Evolutionary conservation across 2,329 filamentous ascomycete genomes (phyloP).

Genomic region (Colletotrichum sp.): DNA sequence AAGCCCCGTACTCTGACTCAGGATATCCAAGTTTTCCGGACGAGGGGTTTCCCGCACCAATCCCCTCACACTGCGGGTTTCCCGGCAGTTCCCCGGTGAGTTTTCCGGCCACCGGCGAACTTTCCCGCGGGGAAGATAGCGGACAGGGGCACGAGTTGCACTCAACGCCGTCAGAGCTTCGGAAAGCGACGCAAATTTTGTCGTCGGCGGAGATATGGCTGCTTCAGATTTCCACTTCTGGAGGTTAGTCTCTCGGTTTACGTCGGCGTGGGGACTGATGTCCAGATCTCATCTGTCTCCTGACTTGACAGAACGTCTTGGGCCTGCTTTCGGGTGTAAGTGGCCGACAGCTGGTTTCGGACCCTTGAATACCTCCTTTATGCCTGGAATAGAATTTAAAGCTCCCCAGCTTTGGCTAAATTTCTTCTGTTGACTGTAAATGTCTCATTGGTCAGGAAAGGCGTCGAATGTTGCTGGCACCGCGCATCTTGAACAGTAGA

Average conservation of each 20-base stretch:
- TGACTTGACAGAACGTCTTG: background rate
- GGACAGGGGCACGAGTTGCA: background rate
- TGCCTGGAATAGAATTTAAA: no score
- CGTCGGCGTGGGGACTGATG: background rate
- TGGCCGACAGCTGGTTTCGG: background rate
- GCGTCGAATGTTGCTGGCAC: no score
- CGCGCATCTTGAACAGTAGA: no score
- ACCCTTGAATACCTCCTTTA: no score
- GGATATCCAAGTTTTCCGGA: background rate
- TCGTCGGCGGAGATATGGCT: rapidly evolving
- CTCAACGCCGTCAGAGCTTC: background rate
- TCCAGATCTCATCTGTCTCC: background rate
- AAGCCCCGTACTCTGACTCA: background rate
- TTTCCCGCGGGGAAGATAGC: background rate
- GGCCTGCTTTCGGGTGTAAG: background rate
- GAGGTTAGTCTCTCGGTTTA: background rate
- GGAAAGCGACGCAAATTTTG: background rate
- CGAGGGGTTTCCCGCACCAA: background rate
- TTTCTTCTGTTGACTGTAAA: no score
- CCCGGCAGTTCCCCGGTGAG: background rate
- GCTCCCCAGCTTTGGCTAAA: no score
- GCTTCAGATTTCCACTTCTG: background rate
- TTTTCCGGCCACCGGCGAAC: background rate
- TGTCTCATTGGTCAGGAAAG: no score
- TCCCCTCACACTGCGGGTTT: rapidly evolving